Base-by-base conservation (phyloP, 768 basidiomycete species). In the Boletus rubropictus region DNA sequence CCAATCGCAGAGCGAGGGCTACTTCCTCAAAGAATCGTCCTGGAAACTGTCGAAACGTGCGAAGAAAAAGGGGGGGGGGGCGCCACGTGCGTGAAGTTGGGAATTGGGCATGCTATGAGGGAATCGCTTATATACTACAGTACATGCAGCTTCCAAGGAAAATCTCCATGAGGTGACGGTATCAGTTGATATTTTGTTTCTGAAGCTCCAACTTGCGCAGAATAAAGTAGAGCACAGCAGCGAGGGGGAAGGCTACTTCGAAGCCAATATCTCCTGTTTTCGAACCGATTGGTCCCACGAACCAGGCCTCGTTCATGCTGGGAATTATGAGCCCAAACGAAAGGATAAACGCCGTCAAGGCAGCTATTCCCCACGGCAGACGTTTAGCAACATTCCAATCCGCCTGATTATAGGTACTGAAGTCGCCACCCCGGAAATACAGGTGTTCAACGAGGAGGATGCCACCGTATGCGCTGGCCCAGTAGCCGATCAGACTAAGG, bases 271-370 rank as follows among this genome's bases (percentile, higher is more conserved):
- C 87, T 3, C 87, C 87, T 10, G 81, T 72, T 7, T 57, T 67
- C 29, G 59, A 54, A 3, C 84, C 86, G 17, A 89, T 80, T 0
- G 85, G 86, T 1, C 87, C 87, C 3, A 68, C 64, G 58, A 78
- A 89, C 79, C 81, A 88, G 12, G 70, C 76, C 56, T 90, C 85
- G 48, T 76, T 68, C 79, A 89, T 89, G 41, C 71, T 79, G 5
- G 83, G 80, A 5, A 88, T 67, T 20, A 82, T 66, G 18, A 86
- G 69, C 7, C 67, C 78, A 44, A 80, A 80, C 3, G 80, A 70
- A 11, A 77, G 68, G 0, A 70, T 46, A 40, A 72, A 72, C 0
- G 86, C 73, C 0, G 70, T 46, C 5, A 85, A 52, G 3, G 84
- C 86, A 4, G 87, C 81, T 18, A 74, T 54, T 2, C 87, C 88